Evolutionary conservation across 495 filamentous ascomycete species (phyloP).

Genomic region (Tuber magnatum): DNA sequence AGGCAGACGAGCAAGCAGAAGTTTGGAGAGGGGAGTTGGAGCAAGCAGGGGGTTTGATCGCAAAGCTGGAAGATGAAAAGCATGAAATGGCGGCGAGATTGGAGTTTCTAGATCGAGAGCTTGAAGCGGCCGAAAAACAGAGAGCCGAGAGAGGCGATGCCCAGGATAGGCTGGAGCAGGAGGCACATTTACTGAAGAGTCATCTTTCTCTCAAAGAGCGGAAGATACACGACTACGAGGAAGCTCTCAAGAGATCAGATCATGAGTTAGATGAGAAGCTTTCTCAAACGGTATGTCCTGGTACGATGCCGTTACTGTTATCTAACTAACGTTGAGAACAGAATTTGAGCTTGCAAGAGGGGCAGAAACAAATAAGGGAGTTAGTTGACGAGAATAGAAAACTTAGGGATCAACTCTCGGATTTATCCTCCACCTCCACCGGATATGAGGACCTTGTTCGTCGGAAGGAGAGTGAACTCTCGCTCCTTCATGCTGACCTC

Average conservation of each 20-base stretch:
- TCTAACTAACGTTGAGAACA: constrained; percentile 19
- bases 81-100: constrained; percentile 60
- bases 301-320: background rate
- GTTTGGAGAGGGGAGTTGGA: constrained; percentile 74
- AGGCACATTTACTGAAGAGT: constrained; percentile 86
- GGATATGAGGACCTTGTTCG: constrained; percentile 88
- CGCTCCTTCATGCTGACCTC: constrained; percentile 72
- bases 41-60: constrained; percentile 81
- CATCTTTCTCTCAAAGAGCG: constrained; percentile 83
- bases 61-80: constrained; percentile 76
- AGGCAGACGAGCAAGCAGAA: constrained; percentile 75
- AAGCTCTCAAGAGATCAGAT: constrained; percentile 73
- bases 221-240: constrained; percentile 80
- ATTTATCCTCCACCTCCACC: constrained; percentile 85
- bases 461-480: constrained; percentile 87
- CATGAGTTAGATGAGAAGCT: constrained; percentile 87
- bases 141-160: constrained; percentile 63
- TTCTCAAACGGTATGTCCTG: constrained; percentile 49
- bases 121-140: constrained; percentile 58
- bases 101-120: constrained; percentile 57
- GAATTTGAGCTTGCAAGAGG: constrained; percentile 29
- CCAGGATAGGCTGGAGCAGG: constrained; percentile 66
- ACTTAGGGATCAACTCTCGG: constrained; percentile 75
- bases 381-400: constrained; percentile 72
- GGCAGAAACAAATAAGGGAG: constrained; percentile 49